Base-by-base conservation (phyloP, 768 basidiomycete genomes). In the Tylopilus felleus region DNA sequence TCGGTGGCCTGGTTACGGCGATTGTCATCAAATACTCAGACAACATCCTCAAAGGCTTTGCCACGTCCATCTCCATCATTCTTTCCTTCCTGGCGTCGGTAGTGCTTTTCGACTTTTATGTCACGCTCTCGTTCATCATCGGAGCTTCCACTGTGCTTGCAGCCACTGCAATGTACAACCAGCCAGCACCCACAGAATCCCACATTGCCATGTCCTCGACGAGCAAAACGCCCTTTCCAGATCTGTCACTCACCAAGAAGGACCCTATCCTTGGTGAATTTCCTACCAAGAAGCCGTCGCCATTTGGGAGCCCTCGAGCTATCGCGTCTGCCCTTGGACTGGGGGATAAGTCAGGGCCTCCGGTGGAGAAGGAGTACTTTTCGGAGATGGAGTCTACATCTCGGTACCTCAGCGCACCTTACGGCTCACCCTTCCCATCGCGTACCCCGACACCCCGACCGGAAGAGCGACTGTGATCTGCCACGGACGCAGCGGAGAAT, bases 41-140 rank as follows among this genome's bases (percentile, higher is more conserved):
- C 72, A 98, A 97, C 68, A 92, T 91, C 62, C 77, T 92, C 65
- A 96, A 97, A 68, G 96, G 96, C n/a, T 99, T 99, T 64, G 96
- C 96, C 5, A 99, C 96, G 2, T 88, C 85, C 58, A 79, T 98
- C 40, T 90, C 89, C 57, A 99, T 98, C 73, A 85, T 98, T 52
- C 75, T 98, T 38, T 95, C 93, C 48, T 99, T 96, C 83, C 81
- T 96, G 55, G 93, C 94, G 2, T 91, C 88, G 42, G 92, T 98
- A 58, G 82, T 82, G 28, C 80, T 98, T 42, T 99, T 99, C 75
- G 81, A 91, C 65, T 97, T 96, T 71, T 75, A 77, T 33, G 90
- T 98, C 66, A 96, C 96, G 3, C 79, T 83, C 12, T 82, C 86
- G 2, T 98, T 99, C 72, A 65, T 97, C 58, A 77, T 95, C 29